Evolutionary conservation across 75 land plant genomes (phyloP).

Genomic region (Cupressus sempervirens): DNA sequence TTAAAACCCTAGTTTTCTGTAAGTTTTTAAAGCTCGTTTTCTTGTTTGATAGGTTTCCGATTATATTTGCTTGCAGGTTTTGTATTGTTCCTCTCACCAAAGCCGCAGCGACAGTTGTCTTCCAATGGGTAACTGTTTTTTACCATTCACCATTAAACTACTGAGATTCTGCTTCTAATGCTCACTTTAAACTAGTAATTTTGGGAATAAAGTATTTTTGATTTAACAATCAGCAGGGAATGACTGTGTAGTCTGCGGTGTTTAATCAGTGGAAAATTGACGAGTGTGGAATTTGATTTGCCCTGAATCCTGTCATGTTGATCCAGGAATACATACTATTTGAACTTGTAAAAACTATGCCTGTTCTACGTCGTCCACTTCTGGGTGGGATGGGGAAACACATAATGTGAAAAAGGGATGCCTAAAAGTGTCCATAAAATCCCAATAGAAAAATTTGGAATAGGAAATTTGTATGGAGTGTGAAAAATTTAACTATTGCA

Average conservation of each 20-base stretch:
- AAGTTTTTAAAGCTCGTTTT: background rate
- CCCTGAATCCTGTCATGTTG: background rate
- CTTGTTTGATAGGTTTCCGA: background rate
- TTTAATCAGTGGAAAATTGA: background rate
- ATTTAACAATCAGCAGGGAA: background rate
- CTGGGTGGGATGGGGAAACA: background rate
- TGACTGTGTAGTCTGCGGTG: background rate
- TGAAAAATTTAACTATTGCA: too few species aligned
- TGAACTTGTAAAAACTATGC: background rate
- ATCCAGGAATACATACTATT: background rate
- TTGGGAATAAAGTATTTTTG: background rate
- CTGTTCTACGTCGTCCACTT: background rate
- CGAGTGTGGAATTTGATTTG: background rate
- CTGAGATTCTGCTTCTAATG: background rate
- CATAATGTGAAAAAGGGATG: background rate
- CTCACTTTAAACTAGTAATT: background rate
- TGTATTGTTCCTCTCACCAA: slow-evolving; percentile 8
- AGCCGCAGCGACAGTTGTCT: background rate
- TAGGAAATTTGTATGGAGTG: background rate
- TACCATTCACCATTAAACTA: background rate
- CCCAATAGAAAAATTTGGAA: background rate
- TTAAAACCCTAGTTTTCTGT: background rate
- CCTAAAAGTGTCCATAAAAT: background rate
- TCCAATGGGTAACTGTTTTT: background rate
- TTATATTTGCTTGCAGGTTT: background rate